Conservation (phyloP, 148 eudicot species). For the Chenopodium suecicum region DNA sequence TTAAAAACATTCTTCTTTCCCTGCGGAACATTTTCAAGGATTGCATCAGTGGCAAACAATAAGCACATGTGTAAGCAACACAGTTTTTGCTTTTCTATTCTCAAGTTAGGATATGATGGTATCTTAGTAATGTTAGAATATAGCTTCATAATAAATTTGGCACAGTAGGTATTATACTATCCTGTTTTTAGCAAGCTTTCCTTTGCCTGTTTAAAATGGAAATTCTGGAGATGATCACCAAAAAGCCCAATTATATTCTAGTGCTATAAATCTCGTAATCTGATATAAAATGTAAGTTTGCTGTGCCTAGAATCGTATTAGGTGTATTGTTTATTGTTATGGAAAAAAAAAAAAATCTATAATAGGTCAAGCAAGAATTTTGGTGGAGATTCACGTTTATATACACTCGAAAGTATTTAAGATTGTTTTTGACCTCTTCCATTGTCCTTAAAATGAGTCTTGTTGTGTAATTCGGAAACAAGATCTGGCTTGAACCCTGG, state of each 20-base stretch:
- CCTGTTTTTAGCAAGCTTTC: neutral
- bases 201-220: neutral
- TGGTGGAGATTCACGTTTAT: neutral
- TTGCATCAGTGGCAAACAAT: slow-evolving; percentile 70
- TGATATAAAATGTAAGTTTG: neutral
- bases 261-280: neutral
- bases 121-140: neutral
- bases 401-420: neutral
- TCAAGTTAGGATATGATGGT: neutral
- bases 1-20: slow-evolving; percentile 75
- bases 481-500: neutral
- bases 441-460: no score
- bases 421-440: no score
- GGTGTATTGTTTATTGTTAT: neutral
- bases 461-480: neutral
- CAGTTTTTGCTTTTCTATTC: neutral
- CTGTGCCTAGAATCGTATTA: neutral
- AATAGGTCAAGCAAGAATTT: neutral
- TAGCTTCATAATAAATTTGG: neutral
- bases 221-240: neutral
- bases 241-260: neutral
- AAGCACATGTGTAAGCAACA: slow-evolving; percentile 72
- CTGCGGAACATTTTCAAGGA: slow-evolving; percentile 78
- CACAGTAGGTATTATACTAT: neutral
- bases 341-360: neutral